phyloP scores from a whole-genome alignment of 1,284 basidiomycete genomes.

The Pyrrhoderma lamaoense region DNA sequence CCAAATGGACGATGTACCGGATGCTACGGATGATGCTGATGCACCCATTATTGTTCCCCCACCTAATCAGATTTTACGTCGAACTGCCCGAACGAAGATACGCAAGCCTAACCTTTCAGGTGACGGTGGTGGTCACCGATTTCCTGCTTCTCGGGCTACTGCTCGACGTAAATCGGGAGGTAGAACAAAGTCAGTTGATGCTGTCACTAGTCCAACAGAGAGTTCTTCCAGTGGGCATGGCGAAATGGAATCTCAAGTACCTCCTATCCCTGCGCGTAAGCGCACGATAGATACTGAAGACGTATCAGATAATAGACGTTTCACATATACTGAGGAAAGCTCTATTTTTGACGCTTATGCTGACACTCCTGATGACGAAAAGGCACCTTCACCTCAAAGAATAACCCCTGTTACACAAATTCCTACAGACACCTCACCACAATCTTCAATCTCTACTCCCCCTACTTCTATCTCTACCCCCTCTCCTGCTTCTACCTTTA shows the following conservation, averaged over 20 bases:
- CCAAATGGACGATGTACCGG: slow-evolving; percentile 56
- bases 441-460: background rate
- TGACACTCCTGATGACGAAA: slow-evolving; percentile 46
- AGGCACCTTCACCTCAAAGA: slow-evolving; percentile 26
- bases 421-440: slow-evolving; percentile 22
- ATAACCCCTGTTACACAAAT: slow-evolving; percentile 27
- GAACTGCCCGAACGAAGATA: slow-evolving; percentile 91
- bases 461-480: background rate
- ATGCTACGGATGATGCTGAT: slow-evolving; percentile 74
- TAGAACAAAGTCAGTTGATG: slow-evolving; percentile 25
- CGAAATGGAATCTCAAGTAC: slow-evolving; percentile 31
- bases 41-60: slow-evolving; percentile 84
- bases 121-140: slow-evolving; percentile 77
- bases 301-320: slow-evolving; percentile 36
- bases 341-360: slow-evolving; percentile 80
- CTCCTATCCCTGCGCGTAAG: slow-evolving; percentile 10
- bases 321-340: slow-evolving; percentile 71
- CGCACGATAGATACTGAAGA: slow-evolving; percentile 18
- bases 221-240: slow-evolving; percentile 64
- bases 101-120: slow-evolving; percentile 77
- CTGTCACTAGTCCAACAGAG: slow-evolving; percentile 48
- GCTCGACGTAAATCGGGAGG: slow-evolving; percentile 33
- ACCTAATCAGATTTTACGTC: slow-evolving; percentile 83
- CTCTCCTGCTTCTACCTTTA: slow-evolving; percentile 6
- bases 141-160: slow-evolving; percentile 46